Conservation (phyloP, 768 basidiomycete genomes). For the Tulasnella sp. region DNA sequence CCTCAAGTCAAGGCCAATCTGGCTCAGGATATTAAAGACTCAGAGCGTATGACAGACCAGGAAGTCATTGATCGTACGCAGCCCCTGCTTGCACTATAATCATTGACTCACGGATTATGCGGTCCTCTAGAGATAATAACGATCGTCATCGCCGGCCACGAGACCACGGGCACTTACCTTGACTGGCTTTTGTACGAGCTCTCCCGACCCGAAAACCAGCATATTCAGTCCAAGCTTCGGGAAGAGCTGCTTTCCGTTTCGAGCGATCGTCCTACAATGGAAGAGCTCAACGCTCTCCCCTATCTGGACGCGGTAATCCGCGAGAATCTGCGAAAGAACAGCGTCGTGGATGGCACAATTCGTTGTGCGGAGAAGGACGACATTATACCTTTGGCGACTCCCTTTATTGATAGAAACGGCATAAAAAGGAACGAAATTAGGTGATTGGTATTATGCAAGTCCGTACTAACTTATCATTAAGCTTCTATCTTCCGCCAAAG, state of each 20-base stretch:
- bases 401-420: conserved; percentile 19
- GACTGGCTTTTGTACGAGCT: conserved; percentile 40
- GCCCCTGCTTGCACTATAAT: background rate
- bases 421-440: conserved; percentile 8
- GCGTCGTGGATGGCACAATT: background rate
- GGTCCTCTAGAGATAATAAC: conserved; percentile 35
- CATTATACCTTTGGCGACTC: conserved; percentile 22
- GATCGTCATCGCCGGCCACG: conserved; percentile 46
- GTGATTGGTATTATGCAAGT: background rate
- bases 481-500: background rate
- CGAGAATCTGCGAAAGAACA: conserved; percentile 23
- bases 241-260: conserved; percentile 46
- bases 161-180: conserved; percentile 35
- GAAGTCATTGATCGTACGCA: conserved; percentile 33
- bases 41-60: conserved; percentile 37
- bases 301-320: conserved; percentile 26
- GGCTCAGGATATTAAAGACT: conserved; percentile 35
- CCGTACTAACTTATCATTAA: background rate
- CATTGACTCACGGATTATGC: background rate
- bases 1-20: conserved; percentile 38
- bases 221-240: conserved; percentile 49
- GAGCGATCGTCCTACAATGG: conserved; percentile 27
- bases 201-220: conserved; percentile 43
- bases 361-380: conserved; percentile 20
- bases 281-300: conserved; percentile 31